Percentiles rank a stretch among this genome's conserved stretches.
These are phyloP conservation scores for Rhodotorula sp. DNA, from an alignment of 1,284 basidiomycete genomes.

Conservation along the genomic window DNA sequence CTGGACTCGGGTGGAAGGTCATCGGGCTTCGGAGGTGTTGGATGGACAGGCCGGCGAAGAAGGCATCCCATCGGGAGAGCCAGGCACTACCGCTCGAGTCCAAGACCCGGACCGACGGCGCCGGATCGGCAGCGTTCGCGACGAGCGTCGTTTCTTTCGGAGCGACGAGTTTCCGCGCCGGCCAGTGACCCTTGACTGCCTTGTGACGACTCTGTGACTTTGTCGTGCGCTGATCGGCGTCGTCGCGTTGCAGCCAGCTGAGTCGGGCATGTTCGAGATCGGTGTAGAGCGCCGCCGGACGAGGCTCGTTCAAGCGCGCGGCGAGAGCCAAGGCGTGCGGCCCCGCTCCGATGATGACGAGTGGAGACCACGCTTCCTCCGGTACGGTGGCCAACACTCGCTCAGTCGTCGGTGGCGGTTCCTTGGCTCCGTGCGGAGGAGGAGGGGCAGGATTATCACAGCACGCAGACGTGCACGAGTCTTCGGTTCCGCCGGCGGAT, in stretches of 20 bases:
- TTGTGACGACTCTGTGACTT: slow-evolving; percentile 8
- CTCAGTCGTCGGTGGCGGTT: not conserved
- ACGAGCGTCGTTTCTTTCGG: slow-evolving; percentile 12
- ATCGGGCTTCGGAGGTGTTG: slow-evolving; percentile 49
- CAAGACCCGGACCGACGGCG: slow-evolving; percentile 32
- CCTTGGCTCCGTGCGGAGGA: not conserved
- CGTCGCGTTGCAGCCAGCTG: slow-evolving; percentile 39
- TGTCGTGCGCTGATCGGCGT: not conserved
- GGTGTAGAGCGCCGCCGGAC: slow-evolving; percentile 44
- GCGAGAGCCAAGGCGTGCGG: slow-evolving; percentile 45
- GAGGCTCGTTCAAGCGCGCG: slow-evolving; percentile 41
- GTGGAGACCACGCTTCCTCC: slow-evolving; percentile 6
- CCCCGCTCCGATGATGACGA: slow-evolving; percentile 43
- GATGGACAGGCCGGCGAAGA: slow-evolving; percentile 43
- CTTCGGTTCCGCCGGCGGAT: not conserved
- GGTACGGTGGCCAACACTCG: not conserved
- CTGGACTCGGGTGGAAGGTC: slow-evolving; percentile 50
- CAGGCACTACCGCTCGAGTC: slow-evolving; percentile 36
- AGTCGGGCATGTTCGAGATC: slow-evolving; percentile 47
- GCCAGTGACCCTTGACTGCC: slow-evolving; percentile 37
- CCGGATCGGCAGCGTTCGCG: not conserved
- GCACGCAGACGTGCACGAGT: slow-evolving; percentile 10
- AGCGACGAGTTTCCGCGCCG: slow-evolving; percentile 24
- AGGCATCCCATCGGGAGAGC: slow-evolving; percentile 41
- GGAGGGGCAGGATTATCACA: not conserved